Conservation (phyloP, 2,329 filamentous ascomycete genomes). For the Phialophora macrospora region DNA sequence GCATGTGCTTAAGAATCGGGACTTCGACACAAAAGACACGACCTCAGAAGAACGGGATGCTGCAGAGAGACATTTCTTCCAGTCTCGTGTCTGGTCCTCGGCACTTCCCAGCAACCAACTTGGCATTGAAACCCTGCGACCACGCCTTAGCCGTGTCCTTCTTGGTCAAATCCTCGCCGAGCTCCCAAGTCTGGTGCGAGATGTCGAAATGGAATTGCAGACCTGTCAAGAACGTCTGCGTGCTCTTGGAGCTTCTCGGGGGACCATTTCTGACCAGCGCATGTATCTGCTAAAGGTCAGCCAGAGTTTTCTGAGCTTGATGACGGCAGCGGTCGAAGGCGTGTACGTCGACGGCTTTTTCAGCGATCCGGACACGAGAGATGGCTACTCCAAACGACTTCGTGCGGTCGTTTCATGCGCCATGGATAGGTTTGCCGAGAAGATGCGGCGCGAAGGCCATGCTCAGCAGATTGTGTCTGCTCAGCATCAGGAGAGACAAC, state of each 20-base stretch:
- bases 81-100: slow-evolving; percentile 36
- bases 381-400: slow-evolving; percentile 40
- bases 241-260: slow-evolving; percentile 54
- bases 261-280: slow-evolving; percentile 41
- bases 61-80: slow-evolving; percentile 46
- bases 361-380: slow-evolving; percentile 34
- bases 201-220: slow-evolving; percentile 44
- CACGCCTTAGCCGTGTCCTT: slow-evolving; percentile 45
- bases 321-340: slow-evolving; percentile 48
- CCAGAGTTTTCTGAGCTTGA: slow-evolving; percentile 47
- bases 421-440: slow-evolving; percentile 41
- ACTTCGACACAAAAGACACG: slow-evolving; percentile 43
- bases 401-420: slow-evolving; percentile 41
- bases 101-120: slow-evolving; percentile 39
- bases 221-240: slow-evolving; percentile 48
- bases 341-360: slow-evolving; percentile 52
- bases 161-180: slow-evolving; percentile 44
- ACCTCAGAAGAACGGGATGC: slow-evolving; percentile 41
- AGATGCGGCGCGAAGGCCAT: slow-evolving; percentile 29
- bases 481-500: slow-evolving; percentile 1
- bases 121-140: slow-evolving; percentile 43
- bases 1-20: slow-evolving; percentile 56
- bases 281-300: slow-evolving; percentile 47
- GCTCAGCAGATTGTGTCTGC: slow-evolving; percentile 26
- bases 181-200: slow-evolving; percentile 46